These are phyloP conservation scores for Funneliformis mosseae DNA, from an alignment of 192 early-diverging fungal genomes.

Conservation along the genomic window DNA sequence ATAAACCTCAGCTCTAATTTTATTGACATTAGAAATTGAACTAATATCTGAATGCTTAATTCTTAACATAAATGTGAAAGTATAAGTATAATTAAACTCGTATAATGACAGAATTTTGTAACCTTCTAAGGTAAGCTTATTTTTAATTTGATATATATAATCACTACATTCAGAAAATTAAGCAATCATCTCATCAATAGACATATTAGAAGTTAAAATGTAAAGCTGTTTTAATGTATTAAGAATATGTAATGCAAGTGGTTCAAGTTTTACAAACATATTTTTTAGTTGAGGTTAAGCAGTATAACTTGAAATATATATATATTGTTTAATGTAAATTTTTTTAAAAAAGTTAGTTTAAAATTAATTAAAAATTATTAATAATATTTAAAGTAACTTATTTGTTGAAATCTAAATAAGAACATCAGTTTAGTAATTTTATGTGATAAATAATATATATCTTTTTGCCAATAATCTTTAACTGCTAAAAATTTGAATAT, in stretches of 20 bases:
- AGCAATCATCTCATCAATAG: conserved; percentile 40
- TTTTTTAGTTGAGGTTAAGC: neutral
- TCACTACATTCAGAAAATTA: conserved; percentile 35
- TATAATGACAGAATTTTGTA: conserved; percentile 42
- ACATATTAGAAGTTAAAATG: conserved; percentile 27
- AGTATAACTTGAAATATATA: conserved; percentile 29
- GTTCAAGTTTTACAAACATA: conserved; percentile 35
- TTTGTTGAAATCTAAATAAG: conserved; percentile 33
- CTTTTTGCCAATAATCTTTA: neutral
- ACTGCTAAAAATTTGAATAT: conserved; percentile 29
- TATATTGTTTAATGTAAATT: conserved; percentile 26
- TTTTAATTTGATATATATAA: conserved; percentile 35
- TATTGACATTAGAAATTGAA: neutral
- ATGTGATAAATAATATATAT: neutral
- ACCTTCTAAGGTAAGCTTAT: conserved; percentile 33
- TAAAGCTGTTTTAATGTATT: conserved; percentile 31
- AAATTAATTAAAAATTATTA: neutral
- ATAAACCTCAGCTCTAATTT: conserved; percentile 11
- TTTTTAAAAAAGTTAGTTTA: neutral
- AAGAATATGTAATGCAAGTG: conserved; percentile 23
- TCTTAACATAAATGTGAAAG: conserved; percentile 17
- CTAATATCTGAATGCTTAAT: conserved; percentile 9
- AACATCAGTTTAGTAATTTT: conserved; percentile 32
- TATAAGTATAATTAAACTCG: conserved; percentile 25
- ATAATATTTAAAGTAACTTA: neutral